These are phyloP conservation scores for Nicotiana noctiflora DNA, from an alignment of 257 asterid genomes.

Conservation along the genomic window DNA sequence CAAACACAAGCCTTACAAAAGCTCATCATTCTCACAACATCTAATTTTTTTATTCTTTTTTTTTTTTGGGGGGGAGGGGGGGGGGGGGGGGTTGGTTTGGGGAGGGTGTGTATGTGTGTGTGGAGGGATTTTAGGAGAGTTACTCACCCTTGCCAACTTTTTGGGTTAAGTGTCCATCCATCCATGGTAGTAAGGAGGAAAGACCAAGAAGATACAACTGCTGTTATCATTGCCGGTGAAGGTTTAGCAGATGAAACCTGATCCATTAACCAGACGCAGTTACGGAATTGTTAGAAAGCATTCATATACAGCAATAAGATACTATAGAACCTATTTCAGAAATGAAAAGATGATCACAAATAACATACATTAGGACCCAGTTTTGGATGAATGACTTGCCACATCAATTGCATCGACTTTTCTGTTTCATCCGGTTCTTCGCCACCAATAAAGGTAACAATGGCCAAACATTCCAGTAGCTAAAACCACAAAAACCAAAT, in stretches of 20 bases:
- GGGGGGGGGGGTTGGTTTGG: too few relatives aligned
- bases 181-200: conserved; percentile 78
- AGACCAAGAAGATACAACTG: conserved; percentile 80
- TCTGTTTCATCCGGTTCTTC: conserved; percentile 79
- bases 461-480: conserved; percentile 86
- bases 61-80: too few relatives aligned
- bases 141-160: conserved; percentile 81
- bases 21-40: neutral
- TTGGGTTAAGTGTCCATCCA: conserved; percentile 49
- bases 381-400: conserved; percentile 95
- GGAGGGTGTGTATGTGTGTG: too few relatives aligned
- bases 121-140: neutral
- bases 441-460: conserved; percentile 87
- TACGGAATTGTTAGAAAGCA: neutral
- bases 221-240: conserved; percentile 51
- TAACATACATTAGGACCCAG: conserved; percentile 82
- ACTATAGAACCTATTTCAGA: neutral
- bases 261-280: neutral
- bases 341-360: neutral
- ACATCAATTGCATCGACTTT: conserved; percentile 80
- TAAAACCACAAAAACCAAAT: conserved; percentile 18
- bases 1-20: neutral
- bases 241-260: conserved; percentile 76
- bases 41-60: neutral
- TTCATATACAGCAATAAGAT: neutral